These are phyloP conservation scores for Diatrype stigma DNA, from an alignment of 2,329 filamentous ascomycete genomes.

Conservation along the genomic window DNA sequence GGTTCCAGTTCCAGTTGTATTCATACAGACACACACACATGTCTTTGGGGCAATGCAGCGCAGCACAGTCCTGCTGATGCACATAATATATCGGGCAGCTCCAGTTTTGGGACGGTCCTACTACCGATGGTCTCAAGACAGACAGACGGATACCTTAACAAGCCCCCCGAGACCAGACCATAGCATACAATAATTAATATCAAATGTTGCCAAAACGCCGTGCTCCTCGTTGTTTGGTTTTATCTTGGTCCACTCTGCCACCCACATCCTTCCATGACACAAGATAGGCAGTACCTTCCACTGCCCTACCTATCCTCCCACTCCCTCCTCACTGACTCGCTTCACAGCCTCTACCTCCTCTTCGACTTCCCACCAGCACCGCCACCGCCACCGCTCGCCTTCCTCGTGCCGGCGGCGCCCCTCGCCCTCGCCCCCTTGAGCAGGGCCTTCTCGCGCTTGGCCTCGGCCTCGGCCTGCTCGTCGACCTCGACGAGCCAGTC, in stretches of 20 bases:
- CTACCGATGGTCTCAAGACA: not conserved
- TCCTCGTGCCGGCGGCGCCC: no score
- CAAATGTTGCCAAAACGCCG: not conserved
- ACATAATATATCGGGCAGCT: no score
- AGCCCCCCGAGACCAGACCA: no score
- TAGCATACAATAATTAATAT: not conserved
- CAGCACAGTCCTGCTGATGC: no score
- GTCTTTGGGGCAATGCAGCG: no score
- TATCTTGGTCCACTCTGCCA: not conserved
- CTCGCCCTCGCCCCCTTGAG: no score
- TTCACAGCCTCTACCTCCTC: not conserved
- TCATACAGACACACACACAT: no score
- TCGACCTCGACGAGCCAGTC: slow-evolving; percentile 94
- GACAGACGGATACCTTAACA: not conserved
- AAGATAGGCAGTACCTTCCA: no score
- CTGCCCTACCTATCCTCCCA: not conserved
- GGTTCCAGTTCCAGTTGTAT: no score
- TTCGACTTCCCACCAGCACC: slow-evolving; percentile 36
- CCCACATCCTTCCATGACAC: no score
- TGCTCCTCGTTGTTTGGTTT: not conserved
- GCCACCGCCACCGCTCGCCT: slow-evolving; percentile 3
- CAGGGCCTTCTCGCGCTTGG: no score
- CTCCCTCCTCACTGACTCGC: slow-evolving; percentile 4
- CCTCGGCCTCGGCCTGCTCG: slow-evolving; percentile 49
- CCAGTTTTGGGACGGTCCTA: no score